A percentile compares a stretch with the other conserved stretches of the same genome.
Conservation (phyloP, 345 rosid species). For the Lumnitzera racemosa region DNA sequence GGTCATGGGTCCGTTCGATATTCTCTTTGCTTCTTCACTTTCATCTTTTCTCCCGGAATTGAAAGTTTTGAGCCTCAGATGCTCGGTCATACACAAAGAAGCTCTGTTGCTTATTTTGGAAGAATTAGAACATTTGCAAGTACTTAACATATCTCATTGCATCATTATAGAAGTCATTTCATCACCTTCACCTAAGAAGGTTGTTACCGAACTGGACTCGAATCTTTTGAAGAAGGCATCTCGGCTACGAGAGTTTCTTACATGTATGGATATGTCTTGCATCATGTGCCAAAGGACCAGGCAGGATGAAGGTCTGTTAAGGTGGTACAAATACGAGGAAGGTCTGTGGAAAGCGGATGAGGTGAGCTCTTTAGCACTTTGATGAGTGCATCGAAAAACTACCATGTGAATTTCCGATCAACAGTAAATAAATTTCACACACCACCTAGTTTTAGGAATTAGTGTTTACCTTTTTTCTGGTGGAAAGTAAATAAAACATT, state of each 20-base stretch:
- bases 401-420: not conserved
- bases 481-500: not conserved
- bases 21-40: constrained; percentile 39
- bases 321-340: constrained; percentile 85
- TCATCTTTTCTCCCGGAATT: constrained; percentile 36
- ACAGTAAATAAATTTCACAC: not conserved
- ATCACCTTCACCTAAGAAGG: constrained; percentile 28
- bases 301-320: constrained; percentile 69
- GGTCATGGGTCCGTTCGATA: constrained; percentile 72
- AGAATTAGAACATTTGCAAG: constrained; percentile 44
- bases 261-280: constrained; percentile 56
- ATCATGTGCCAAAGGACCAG: constrained; percentile 64
- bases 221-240: constrained; percentile 42
- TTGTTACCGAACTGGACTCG: constrained; percentile 41
- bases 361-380: constrained; percentile 47
- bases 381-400: constrained; percentile 3
- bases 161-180: constrained; percentile 37
- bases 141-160: constrained; percentile 80
- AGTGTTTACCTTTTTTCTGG: not conserved
- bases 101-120: constrained; percentile 55
- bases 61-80: constrained; percentile 62
- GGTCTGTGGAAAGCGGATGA: constrained; percentile 78
- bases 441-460: not conserved
- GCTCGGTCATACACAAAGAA: constrained; percentile 51
- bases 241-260: constrained; percentile 44